Base-by-base conservation (phyloP, 2,329 filamentous ascomycete species). In the Cladosporium sp. region DNA sequence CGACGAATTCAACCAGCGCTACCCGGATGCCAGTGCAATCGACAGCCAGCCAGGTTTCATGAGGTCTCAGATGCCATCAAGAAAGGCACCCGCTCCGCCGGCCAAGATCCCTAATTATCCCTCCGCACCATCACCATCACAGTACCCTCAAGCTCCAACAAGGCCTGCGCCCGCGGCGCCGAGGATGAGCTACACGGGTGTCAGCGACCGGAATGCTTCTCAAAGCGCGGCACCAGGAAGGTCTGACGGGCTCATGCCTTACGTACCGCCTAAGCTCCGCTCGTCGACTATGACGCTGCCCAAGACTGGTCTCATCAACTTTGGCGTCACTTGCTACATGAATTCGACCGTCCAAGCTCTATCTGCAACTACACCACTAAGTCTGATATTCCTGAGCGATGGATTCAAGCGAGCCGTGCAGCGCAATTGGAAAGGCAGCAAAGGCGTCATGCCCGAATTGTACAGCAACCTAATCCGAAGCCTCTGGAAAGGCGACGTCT, bases 291-390 rank as follows among this genome's bases (percentile, higher is more conserved):
- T 67, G 13, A 68, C 71, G 22, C 73, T 82, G 59, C 79, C 83
- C n/a, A 73, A 75, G 30, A 86, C 88, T 9, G 91, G 92, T 0
- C 76, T 96, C 9, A 73, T 83, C 52, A 96, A 96, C 60, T 88
- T 89, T 36, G 82, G 83, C 1, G 85, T 86, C 41, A 91, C 87
- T 57, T 96, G 92, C 66, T 96, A 96, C 64, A 90, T 93, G 76
- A 96, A 96, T 68, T 85, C 89, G n/a, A 85, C 85, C 0, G 75
- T 97, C 20, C 92, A 97, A 68, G 87, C 86, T 54, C 73, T 96
- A 15, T 86, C 88, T 52, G 85, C 84, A 1, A 92, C 90, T 1
- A 71, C 77, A 7, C 73, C 77, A 15, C 68, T 85, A 36, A 80
- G 79, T 64, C 80, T 63, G 70, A 82, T 70, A 78, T 96, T 78